phyloP scores from a whole-genome alignment of 306 rosid species.

The Gastrolobium villosum region DNA sequence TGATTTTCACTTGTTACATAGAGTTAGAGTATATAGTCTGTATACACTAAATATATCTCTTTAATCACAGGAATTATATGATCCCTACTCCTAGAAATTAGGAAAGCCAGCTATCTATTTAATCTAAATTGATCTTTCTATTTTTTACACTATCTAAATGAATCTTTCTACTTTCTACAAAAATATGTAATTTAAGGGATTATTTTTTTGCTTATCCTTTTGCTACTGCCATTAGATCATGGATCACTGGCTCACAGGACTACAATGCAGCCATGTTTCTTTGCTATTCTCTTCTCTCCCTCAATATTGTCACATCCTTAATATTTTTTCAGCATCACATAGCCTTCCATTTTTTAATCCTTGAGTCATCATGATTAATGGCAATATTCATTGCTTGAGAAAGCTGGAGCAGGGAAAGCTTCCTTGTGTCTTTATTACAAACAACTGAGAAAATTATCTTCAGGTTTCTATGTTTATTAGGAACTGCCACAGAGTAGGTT shows the following conservation, averaged over 20 bases:
- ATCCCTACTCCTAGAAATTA: too few species aligned
- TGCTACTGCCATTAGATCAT: constrained; percentile 2
- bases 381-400: neutral
- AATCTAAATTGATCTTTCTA: too few species aligned
- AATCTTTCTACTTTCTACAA: neutral
- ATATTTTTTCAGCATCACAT: constrained; percentile 4
- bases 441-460: neutral
- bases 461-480: neutral
- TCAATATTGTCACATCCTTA: neutral
- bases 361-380: neutral
- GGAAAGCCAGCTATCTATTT: too few species aligned
- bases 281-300: constrained; percentile 8
- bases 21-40: too few species aligned
- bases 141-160: too few species aligned
- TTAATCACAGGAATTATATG: too few species aligned
- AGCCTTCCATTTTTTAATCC: neutral
- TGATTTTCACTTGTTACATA: too few species aligned
- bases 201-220: neutral
- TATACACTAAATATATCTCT: too few species aligned
- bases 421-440: neutral
- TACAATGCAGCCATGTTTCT: neutral
- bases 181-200: neutral
- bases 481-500: neutral
- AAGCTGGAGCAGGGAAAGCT: neutral
- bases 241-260: constrained; percentile 20